Base-by-base conservation (phyloP, 1,139 yeast species). In the Protomyces gravidus region DNA sequence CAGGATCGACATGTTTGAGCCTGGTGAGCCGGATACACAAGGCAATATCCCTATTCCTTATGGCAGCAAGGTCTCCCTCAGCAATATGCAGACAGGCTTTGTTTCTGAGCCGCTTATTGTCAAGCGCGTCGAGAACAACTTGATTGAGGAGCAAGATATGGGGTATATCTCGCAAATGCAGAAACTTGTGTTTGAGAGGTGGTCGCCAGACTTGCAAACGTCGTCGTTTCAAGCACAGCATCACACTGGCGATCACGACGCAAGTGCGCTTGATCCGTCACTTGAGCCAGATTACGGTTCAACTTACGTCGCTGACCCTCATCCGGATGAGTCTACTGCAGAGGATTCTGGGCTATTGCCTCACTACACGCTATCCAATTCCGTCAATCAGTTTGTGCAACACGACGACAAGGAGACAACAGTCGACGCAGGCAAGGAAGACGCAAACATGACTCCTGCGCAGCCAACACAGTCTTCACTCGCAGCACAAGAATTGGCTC, bases 151-250 rank as follows among this genome's bases (percentile, higher is more conserved):
- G 7, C 51, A 42, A 15, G 55, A 36, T 6, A 23, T 26, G 15
- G 61, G 59, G 7, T 47, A 40, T 30, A 40, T 59, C 21, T 48
- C 53, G 32, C 61, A 59, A 45, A 59, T 59, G 61, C 59, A 53
- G 28, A 48, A 46, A 23, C 40, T 59, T 30, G 47, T 53, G 28
- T 47, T 59, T 32, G 61, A 58, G 17, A 27, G 33, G 19, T 7
- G 40, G 42, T 28, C 52, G 9, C 19, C 47, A 30, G 19, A 17
- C 15, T 11, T 11, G 49, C 13, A 45, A 21, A 1, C 39, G 15
- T 7, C 50, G 30, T 21, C 23, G 42, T 36, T 15, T 36, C 30
- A 50, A 39, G 28, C 32, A 50, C 33, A 53, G 49, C 19, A 48
- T 52, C 26, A 33, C 17, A 9, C 33, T 32, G 13, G 56, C 55